Base-by-base conservation (phyloP, 352 stramenopile species). In the Globisporangium lucens region DNA sequence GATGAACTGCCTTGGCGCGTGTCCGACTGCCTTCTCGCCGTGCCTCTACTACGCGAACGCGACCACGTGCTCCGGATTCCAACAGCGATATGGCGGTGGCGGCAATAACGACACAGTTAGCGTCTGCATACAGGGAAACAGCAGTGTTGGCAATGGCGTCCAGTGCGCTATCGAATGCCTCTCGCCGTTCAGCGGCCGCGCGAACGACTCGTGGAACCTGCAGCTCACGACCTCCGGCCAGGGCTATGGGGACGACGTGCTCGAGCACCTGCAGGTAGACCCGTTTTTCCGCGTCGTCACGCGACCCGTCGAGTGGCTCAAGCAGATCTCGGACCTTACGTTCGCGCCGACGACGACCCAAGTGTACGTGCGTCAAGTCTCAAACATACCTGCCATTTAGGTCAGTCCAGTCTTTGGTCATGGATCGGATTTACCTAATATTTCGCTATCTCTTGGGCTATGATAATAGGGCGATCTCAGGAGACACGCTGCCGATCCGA, bases 131-230 rank as follows among this genome's bases (percentile, higher is more conserved):
- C 29, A 24, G 27, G 57, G 47, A 9, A 12, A 12, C 55, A 46
- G 63, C 51, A 61, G 8, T 33, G 30, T 4, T 5, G 20, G 17
- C 6, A 60, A 20, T 20, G 9, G 17, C 6, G 35, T 30, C 0
- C 22, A n/a, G 33, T 83, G 76, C 33, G 76, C 76, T 12, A 53
- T 83, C 67, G 72, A 83, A 65, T 83, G 76, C 58, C 69, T 83
- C 64, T 65, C 53, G 2, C 76, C 74, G n/a, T 73, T 80, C 51
- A 76, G 67, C 29, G 72, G 72, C 7, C 58, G 20, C 9, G 41
- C n/a, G 9, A 65, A 66, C 24, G 38, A 66, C 5, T 58, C 55
- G 46, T 83, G 76, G 76, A 68, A 77, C 55, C 61, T 83, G 38
- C 64, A 79, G 66, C 47, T 80, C 56, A 76, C 72, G 24, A 74